Percentiles rank a stretch among this genome's conserved stretches.
These are phyloP conservation scores for Mycena floridula DNA, from an alignment of 768 basidiomycete genomes.

Conservation along the genomic window DNA sequence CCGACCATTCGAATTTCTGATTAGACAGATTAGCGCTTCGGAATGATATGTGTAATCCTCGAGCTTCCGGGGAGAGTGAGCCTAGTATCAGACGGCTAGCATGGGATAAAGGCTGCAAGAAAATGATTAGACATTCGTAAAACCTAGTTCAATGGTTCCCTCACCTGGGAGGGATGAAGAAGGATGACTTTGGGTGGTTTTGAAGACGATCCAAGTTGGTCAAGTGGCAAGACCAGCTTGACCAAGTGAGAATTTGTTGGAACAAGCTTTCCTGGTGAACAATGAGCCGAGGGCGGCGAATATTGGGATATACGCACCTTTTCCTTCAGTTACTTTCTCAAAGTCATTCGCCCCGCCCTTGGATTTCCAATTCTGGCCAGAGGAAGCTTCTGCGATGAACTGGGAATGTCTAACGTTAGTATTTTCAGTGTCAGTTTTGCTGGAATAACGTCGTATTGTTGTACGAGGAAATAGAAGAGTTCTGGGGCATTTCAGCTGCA, in stretches of 20 bases:
- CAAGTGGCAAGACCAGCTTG: conserved; percentile 52
- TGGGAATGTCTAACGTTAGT: conserved; percentile 33
- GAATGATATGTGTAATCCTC: no score
- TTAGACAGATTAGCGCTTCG: conserved; percentile 27
- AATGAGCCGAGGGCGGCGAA: conserved; percentile 1
- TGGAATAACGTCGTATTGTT: no score
- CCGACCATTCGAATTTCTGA: conserved; percentile 48
- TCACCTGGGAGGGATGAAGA: conserved; percentile 62
- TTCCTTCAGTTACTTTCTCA: conserved; percentile 22
- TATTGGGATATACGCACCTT: conserved; percentile 23
- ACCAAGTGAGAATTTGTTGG: conserved; percentile 62
- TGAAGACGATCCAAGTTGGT: conserved; percentile 3
- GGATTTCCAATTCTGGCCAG: conserved; percentile 27
- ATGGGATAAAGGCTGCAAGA: conserved; percentile 66
- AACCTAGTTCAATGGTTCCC: no score
- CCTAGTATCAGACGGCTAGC: conserved; percentile 50
- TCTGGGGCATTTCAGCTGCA: no score
- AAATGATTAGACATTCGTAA: no score
- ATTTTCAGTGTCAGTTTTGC: no score
- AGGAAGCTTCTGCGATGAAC: conserved; percentile 36
- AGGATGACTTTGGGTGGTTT: conserved; percentile 47
- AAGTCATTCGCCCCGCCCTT: conserved; percentile 16
- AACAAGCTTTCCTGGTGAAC: conserved; percentile 44
- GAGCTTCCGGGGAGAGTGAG: conserved; percentile 28
- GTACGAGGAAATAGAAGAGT: no score